Evolutionary conservation across 2,329 filamentous ascomycete species (phyloP).

Genomic region (Macrophomina tecta): DNA sequence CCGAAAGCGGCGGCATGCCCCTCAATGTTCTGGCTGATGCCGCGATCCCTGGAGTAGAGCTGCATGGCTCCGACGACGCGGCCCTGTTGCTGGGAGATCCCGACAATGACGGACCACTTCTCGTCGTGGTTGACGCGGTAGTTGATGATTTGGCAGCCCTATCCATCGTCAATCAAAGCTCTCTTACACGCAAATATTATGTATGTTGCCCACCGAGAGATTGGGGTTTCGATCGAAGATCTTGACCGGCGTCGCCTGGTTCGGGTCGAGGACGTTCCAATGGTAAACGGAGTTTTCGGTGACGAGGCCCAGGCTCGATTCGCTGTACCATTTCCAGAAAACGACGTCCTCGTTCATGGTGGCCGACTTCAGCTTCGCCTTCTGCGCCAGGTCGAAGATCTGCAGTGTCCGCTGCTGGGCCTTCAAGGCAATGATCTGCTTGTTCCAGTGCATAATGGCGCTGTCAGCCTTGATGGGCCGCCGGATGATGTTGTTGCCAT

Average conservation of each 20-base stretch:
- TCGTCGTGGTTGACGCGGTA: constrained; percentile 95
- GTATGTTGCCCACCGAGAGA: constrained; percentile 68
- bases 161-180: constrained; percentile 24
- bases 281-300: constrained; percentile 92
- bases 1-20: constrained; percentile 96
- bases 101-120: constrained; percentile 98
- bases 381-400: constrained; percentile 93
- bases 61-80: constrained; percentile 97
- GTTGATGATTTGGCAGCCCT: constrained; percentile 99
- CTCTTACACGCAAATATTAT: not conserved
- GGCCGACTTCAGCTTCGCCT: constrained; percentile 95
- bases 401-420: constrained; percentile 93
- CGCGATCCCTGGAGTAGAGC: constrained; percentile 92
- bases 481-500: constrained; percentile 92
- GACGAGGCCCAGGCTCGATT: constrained; percentile 84
- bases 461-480: constrained; percentile 98
- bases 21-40: constrained; percentile 97
- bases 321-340: constrained; percentile 99
- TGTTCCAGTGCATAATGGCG: constrained; percentile 99
- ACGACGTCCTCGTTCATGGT: constrained; percentile 97
- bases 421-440: constrained; percentile 95
- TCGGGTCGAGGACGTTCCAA: constrained; percentile 93
- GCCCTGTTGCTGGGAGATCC: constrained; percentile 91
- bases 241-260: constrained; percentile 79
- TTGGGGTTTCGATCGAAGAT: constrained; percentile 94